These are phyloP conservation scores for Pochonia chlamydosporia DNA, from an alignment of 2,329 filamentous ascomycete genomes.

Conservation along the genomic window DNA sequence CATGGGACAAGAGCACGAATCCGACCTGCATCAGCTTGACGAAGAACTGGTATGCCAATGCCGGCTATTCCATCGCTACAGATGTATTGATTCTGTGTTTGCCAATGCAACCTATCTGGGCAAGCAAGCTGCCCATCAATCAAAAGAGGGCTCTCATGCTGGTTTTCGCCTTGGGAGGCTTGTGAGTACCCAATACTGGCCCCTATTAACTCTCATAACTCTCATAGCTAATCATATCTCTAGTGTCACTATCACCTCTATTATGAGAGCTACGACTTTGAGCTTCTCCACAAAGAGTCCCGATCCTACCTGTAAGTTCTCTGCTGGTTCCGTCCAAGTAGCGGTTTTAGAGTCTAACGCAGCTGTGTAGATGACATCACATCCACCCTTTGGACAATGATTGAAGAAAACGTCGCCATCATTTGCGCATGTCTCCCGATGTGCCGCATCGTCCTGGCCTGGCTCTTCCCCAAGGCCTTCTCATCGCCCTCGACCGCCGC, in stretches of 20 bases:
- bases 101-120: constrained; percentile 40
- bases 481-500: constrained; percentile 9
- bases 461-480: constrained; percentile 29
- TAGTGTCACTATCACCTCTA: constrained; percentile 34
- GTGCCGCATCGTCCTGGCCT: constrained; percentile 32
- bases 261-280: constrained; percentile 34
- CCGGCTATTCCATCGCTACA: constrained; percentile 38
- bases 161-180: constrained; percentile 36
- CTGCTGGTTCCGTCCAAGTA: not conserved
- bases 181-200: constrained; percentile 28
- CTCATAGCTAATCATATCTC: not conserved
- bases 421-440: constrained; percentile 34
- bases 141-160: constrained; percentile 36
- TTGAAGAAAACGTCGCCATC: constrained; percentile 33
- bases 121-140: constrained; percentile 33
- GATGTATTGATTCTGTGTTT: constrained; percentile 40
- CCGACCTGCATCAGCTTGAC: constrained; percentile 40
- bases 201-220: not conserved
- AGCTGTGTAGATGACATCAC: constrained; percentile 22
- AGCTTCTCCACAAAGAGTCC: constrained; percentile 31
- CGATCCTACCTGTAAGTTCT: constrained; percentile 28
- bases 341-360: not conserved
- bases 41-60: constrained; percentile 44
- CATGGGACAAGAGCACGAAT: constrained; percentile 36
- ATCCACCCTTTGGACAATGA: constrained; percentile 33